Conservation (phyloP, 2,329 filamentous ascomycete species). For the Akanthomyces uredinophilus region DNA sequence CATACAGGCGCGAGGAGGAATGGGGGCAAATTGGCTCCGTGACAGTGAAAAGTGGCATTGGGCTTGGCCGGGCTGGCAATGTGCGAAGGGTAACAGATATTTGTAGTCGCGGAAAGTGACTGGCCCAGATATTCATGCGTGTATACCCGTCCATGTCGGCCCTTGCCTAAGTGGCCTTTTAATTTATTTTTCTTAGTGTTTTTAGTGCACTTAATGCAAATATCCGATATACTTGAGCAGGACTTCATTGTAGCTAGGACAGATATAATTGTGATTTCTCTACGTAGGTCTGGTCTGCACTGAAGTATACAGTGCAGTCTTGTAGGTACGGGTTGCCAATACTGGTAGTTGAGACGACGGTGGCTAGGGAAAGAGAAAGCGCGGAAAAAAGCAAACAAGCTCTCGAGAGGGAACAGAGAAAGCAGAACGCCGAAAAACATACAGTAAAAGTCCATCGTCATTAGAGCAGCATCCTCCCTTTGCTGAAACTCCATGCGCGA, state of each 20-base stretch:
- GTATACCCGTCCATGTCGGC: slow-evolving; percentile 7
- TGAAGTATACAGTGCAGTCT: not conserved
- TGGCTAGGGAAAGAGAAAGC: not conserved
- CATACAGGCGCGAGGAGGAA: not conserved
- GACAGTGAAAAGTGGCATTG: slow-evolving; percentile 5
- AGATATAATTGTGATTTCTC: not conserved
- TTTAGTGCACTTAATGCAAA: slow-evolving; percentile 60
- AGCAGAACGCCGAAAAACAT: slow-evolving; percentile 2
- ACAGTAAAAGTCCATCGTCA: not conserved
- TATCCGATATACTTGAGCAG: slow-evolving; percentile 43
- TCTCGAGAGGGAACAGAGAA: not conserved
- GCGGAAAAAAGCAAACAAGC: not conserved
- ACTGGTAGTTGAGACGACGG: not conserved
- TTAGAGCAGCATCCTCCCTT: not conserved
- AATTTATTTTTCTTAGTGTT: slow-evolving; percentile 41
- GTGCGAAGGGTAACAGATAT: not conserved
- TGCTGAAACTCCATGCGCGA: not conserved
- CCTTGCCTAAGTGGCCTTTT: slow-evolving; percentile 23
- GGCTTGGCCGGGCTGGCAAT: slow-evolving; percentile 6
- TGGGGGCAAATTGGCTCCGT: not conserved
- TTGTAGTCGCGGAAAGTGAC: slow-evolving; percentile 6
- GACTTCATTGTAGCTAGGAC: not conserved
- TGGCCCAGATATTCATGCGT: not conserved
- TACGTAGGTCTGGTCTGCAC: not conserved
- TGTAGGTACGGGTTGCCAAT: not conserved